A percentile compares a stretch with the other conserved stretches of the same genome.
phyloP scores from a whole-genome alignment of 2,329 filamentous ascomycete species.

The Pseudogymnoascus sp. region DNA sequence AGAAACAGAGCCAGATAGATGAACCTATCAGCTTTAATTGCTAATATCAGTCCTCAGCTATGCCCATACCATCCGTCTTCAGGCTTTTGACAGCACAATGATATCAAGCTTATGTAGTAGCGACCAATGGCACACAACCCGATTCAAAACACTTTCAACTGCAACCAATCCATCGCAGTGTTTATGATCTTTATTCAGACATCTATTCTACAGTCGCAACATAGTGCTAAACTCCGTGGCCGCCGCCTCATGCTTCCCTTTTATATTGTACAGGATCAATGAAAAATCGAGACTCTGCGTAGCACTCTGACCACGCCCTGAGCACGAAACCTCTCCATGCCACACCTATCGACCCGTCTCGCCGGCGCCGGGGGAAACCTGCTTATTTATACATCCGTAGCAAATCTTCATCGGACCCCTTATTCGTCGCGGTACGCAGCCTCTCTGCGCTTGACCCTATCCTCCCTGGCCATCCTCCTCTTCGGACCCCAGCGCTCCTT shows the following conservation, averaged over 20 bases:
- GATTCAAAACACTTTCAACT: not conserved
- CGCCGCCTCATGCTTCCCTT: slow-evolving; percentile 9
- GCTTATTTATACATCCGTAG: slow-evolving; percentile 10
- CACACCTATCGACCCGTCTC: not conserved
- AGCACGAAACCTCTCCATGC: not conserved
- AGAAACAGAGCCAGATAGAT: no score
- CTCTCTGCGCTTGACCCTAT: slow-evolving; percentile 42
- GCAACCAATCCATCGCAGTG: not conserved
- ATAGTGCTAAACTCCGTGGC: slow-evolving; percentile 11
- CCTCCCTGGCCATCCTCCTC: slow-evolving; percentile 45
- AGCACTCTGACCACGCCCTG: slow-evolving; percentile 2
- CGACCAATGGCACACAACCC: not conserved
- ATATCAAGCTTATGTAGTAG: no score
- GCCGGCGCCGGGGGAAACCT: not conserved
- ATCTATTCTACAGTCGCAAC: slow-evolving; percentile 12
- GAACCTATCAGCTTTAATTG: no score
- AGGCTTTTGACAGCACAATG: no score
- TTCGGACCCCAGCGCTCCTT: slow-evolving; percentile 50
- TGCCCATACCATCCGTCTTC: no score
- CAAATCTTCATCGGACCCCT: not conserved
- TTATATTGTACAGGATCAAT: slow-evolving; percentile 11
- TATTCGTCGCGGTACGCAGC: slow-evolving; percentile 13
- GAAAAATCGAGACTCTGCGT: slow-evolving; percentile 3
- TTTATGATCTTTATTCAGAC: slow-evolving; percentile 10
- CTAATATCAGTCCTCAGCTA: no score